phyloP scores from a whole-genome alignment of 2,329 filamentous ascomycete genomes.

The Pseudocercospora ulei region DNA sequence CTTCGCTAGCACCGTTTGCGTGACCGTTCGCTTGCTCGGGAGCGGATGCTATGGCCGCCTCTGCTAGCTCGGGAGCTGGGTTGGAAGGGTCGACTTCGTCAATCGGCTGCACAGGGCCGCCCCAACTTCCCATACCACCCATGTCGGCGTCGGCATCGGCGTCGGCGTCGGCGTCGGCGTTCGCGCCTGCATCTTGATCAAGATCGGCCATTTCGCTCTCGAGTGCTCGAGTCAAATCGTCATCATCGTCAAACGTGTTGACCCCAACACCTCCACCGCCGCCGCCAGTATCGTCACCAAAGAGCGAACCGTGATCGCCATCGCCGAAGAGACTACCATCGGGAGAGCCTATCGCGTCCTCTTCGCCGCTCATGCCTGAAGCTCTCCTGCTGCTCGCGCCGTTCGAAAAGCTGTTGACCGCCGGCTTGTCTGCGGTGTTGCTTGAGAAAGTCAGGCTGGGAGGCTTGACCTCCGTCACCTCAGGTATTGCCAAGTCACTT shows the following conservation, averaged over 20 bases:
- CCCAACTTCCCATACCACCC: conserved; percentile 37
- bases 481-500: conserved; percentile 64
- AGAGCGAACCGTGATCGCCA: conserved; percentile 62
- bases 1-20: background rate
- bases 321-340: conserved; percentile 77
- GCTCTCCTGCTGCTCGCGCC: conserved; percentile 20
- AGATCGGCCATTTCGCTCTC: conserved; percentile 42
- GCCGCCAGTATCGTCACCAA: conserved; percentile 56
- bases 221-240: conserved; percentile 69
- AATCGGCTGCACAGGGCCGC: conserved; percentile 35
- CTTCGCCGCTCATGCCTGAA: conserved; percentile 35
- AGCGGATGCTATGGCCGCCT: conserved; percentile 21
- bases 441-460: conserved; percentile 61
- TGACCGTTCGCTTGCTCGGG: background rate
- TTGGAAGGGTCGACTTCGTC: conserved; percentile 2
- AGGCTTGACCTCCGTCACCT: conserved; percentile 56
- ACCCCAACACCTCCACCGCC: conserved; percentile 45
- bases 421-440: conserved; percentile 56
- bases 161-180: no score
- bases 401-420: conserved; percentile 47
- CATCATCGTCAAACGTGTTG: conserved; percentile 63
- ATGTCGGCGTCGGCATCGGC: conserved; percentile 38
- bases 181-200: conserved; percentile 33
- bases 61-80: conserved; percentile 23
- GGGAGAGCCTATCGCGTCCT: conserved; percentile 55